Evolutionary conservation across 1,139 yeast species (phyloP), one percentile per base, ranked within the genome.

Genomic region (Hansenula anomala): DNA sequence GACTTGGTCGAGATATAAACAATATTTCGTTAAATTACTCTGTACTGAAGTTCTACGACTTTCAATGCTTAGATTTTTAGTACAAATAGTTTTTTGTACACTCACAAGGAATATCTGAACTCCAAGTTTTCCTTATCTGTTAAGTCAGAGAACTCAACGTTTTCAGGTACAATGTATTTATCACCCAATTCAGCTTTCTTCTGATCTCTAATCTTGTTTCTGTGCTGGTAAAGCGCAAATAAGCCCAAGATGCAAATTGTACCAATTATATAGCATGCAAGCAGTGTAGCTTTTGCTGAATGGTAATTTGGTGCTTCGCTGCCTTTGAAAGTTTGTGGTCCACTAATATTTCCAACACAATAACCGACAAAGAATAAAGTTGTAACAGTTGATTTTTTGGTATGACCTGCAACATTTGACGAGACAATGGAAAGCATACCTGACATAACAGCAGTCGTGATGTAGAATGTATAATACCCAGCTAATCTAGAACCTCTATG

Each of bases 331-430:
- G 80, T 73, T 54, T 79, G 86, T 5, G 89, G 87, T 0, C 88
- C 88, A 35, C 77, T 63, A 36, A 81, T 66, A 53, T 81, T 81
- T 24, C 89, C 86, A 25, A 73, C 73, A 55, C 83, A 76, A 55
- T 77, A 80, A 3, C 78, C 81, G 36, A 80, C 63, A 51, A 80
- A 67, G 36, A 68, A 67, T 18, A 75, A 53, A 17, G 42, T 31
- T 22, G 35, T 42, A 7, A 40, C 37, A 8, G 31, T 28, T 26
- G 36, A 35, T 33, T 42, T 42, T 32, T 42, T 42, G 1, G 45
- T 25, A 9, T 75, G 77, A 19, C 89, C 89, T 9, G 85, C 81
- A 23, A 75, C 71, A 49, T 81, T 81, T 13, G 42, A 39, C 17
- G 45, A 32, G 22, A 42, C 29, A 13, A 35, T 22, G 12, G 43